These are phyloP conservation scores for Fraxinus greggii DNA, from an alignment of 305 asterid species.

Conservation along the genomic window DNA sequence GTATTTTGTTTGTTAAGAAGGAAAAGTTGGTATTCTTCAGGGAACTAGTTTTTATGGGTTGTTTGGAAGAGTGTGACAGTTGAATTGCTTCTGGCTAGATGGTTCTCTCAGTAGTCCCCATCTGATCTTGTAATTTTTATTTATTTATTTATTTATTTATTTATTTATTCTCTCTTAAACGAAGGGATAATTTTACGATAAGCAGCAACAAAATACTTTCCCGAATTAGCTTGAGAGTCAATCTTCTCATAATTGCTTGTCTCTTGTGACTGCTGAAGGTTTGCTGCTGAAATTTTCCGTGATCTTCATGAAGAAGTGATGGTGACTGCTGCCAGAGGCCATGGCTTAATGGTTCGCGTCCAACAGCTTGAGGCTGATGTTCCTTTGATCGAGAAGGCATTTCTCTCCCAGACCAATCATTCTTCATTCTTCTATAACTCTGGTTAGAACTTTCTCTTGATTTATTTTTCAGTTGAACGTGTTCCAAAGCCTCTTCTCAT, in stretches of 20 bases:
- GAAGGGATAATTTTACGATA: neutral
- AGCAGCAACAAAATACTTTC: neutral
- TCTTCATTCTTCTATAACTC: slow-evolving; percentile 68
- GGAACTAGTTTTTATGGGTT: neutral
- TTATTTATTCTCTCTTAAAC: neutral
- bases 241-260: neutral
- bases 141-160: neutral
- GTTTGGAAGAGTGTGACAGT: neutral
- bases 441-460: slow-evolving; percentile 42
- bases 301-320: slow-evolving; percentile 86
- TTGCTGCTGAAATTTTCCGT: slow-evolving; percentile 94
- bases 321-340: slow-evolving; percentile 95
- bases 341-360: slow-evolving; percentile 69
- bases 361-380: slow-evolving; percentile 86
- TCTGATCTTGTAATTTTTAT: slow-evolving; percentile 9
- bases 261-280: slow-evolving; percentile 58
- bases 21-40: neutral
- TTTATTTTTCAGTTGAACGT: slow-evolving; percentile 21
- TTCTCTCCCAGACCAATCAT: slow-evolving; percentile 81
- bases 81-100: neutral
- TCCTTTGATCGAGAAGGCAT: slow-evolving; percentile 75
- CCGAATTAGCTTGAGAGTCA: neutral
- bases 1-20: neutral
- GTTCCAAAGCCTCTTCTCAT: slow-evolving; percentile 2
- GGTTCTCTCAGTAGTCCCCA: neutral